Base-by-base conservation (phyloP, 2,329 filamentous ascomycete species). In the Exserohilum turcica region DNA sequence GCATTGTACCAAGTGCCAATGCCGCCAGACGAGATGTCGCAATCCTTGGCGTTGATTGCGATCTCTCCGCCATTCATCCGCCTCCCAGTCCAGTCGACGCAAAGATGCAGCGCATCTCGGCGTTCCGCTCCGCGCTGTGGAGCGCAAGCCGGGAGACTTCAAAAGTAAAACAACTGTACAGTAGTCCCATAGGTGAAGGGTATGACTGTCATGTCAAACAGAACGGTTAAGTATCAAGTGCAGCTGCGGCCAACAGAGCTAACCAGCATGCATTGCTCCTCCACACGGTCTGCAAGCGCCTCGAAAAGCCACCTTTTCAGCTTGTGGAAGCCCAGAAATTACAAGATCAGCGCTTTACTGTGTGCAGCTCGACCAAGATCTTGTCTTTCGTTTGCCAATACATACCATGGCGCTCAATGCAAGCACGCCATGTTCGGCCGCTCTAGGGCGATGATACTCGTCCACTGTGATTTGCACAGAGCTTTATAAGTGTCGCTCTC, bases 341-440 rank as follows among this genome's bases (percentile, higher is more conserved):
- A 63, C 63, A 69, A 69, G 61, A 60, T 66, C 66, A 66, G 57
- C 63, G 57, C 53, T 59, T 50, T 50, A 47, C 27, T 48, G 43
- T 43, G 56, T 55, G 54, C 59, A 67, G 57, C 53, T 57, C 63
- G 51, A 56, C 54, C 52, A 49, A 54, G 47, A 50, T 60, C 62
- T 63, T 64, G 63, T 66, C 56, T 42, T 47, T 35, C 40, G 39
- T 48, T 48, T 56, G 54, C 45, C 35, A 44, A 56, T 49, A 36
- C 27, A 56, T 51, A 48, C 54, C 46, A 53, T 59, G 42, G 50
- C 59, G 47, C 43, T 52, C 52, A 42, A 53, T 37, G 24, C 43
- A 48, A 63, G 54, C 57, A 67, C 62, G 59, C 57, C 63, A 67
- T 66, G 47, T 43, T 44, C 40, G 44, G 60, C 56, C 54, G 56